These are phyloP conservation scores for Cryptococcus deneoformans DNA, from an alignment of 1,284 basidiomycete genomes.

Conservation along the genomic window DNA sequence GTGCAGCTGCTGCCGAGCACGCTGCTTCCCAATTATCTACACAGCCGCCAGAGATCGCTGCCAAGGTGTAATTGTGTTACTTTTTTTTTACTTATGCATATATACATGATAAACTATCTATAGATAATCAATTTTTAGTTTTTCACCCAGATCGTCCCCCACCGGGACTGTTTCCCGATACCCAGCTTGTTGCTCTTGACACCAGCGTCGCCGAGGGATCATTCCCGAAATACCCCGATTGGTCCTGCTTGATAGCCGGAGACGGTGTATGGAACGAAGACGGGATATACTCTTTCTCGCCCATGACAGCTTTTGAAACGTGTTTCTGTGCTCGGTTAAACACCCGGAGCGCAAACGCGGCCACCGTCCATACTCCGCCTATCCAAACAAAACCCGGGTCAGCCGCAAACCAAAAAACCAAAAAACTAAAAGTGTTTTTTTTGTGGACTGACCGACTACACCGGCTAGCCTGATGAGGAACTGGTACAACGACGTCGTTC, in stretches of 20 bases:
- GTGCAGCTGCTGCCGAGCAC: conserved; percentile 36
- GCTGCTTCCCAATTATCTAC: conserved; percentile 34
- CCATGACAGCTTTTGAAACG: conserved; percentile 30
- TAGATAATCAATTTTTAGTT: conserved; percentile 9
- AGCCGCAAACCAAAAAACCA: background rate
- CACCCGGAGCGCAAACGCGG: conserved; percentile 46
- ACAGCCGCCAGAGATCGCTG: conserved; percentile 3
- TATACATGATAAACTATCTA: background rate
- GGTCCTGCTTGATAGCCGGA: conserved; percentile 1
- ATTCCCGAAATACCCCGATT: conserved; percentile 7
- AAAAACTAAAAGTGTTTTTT: background rate
- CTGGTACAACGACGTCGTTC: conserved; percentile 75
- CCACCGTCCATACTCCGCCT: conserved; percentile 52
- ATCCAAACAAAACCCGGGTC: background rate
- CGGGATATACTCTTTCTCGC: conserved; percentile 38
- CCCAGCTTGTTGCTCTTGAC: conserved; percentile 15
- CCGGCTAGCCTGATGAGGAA: conserved; percentile 69
- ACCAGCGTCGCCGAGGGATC: conserved; percentile 1
- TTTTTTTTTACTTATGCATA: background rate
- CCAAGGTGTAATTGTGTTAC: conserved; percentile 17
- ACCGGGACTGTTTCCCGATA: conserved; percentile 1
- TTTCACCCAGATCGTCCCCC: conserved; percentile 2
- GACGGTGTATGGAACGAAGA: conserved; percentile 14
- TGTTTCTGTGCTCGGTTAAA: conserved; percentile 47
- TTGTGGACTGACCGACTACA: conserved; percentile 32